Conservation (phyloP, 1,284 basidiomycete species). For the Phylloboletellus chloephorus region DNA sequence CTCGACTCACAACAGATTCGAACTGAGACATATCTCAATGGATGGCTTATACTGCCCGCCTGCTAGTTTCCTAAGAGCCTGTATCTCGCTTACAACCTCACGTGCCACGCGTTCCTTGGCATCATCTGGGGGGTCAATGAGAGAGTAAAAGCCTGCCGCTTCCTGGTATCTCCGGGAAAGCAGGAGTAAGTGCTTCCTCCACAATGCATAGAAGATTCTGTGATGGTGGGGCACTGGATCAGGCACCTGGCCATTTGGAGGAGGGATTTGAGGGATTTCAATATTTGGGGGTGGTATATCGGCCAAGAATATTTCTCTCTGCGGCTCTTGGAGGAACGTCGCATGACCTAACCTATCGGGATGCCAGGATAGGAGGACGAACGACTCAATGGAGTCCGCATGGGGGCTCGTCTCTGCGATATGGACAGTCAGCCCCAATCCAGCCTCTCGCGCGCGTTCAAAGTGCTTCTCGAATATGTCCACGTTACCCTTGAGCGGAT, state of each 20-base stretch:
- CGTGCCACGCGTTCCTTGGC: conserved; percentile 18
- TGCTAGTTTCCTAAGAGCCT: conserved; percentile 14
- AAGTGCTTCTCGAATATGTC: conserved; percentile 49
- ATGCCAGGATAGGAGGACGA: conserved; percentile 55
- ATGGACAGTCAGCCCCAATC: conserved; percentile 68
- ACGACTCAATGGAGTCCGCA: conserved; percentile 56
- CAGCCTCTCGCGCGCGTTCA: conserved; percentile 48
- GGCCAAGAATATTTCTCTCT: conserved; percentile 50
- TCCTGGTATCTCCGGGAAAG: conserved; percentile 21
- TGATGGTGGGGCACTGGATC: conserved; percentile 24
- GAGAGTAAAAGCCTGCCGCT: conserved; percentile 3
- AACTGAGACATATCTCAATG: conserved; percentile 78
- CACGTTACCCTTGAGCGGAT: conserved; percentile 63
- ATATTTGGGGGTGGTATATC: conserved; percentile 20
- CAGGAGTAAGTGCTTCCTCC: conserved; percentile 24
- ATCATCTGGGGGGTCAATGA: conserved; percentile 9
- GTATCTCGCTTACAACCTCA: conserved; percentile 27
- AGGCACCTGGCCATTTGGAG: conserved; percentile 15
- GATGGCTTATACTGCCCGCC: conserved; percentile 44
- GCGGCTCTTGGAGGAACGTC: conserved; percentile 66
- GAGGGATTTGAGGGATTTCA: conserved; percentile 19
- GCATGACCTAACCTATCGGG: conserved; percentile 77
- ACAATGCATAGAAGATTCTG: conserved; percentile 21
- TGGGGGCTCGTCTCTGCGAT: conserved; percentile 58
- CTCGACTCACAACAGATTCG: conserved; percentile 63